Percentiles rank a stretch among this genome's conserved stretches.
phyloP scores from a whole-genome alignment of 345 rosid species.

The Melastoma malabathricum region DNA sequence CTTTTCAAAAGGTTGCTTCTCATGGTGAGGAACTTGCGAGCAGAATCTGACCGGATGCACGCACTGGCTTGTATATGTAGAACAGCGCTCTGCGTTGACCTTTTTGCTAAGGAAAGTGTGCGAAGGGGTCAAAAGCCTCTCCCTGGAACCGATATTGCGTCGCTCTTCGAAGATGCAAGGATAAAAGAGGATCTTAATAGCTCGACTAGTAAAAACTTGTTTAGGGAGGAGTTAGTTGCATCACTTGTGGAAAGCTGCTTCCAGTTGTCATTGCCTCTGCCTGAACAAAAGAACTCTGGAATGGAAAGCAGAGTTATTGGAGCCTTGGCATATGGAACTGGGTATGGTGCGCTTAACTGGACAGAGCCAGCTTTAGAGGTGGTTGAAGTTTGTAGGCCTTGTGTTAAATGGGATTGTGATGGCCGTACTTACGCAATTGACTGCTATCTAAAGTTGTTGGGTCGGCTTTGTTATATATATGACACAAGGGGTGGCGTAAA shows the following conservation, averaged over 20 bases:
- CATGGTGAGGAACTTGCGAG: constrained; percentile 96
- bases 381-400: constrained; percentile 95
- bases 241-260: constrained; percentile 96
- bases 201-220: constrained; percentile 66
- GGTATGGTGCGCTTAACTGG: constrained; percentile 97
- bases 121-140: constrained; percentile 98
- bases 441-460: constrained; percentile 90
- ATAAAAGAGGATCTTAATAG: constrained; percentile 82
- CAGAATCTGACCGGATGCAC: constrained; percentile 97
- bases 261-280: constrained; percentile 89
- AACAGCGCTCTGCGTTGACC: constrained; percentile 96
- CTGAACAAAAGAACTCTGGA: constrained; percentile 82
- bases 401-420: constrained; percentile 98
- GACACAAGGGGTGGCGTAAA: constrained; percentile 97
- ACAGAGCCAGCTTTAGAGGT: constrained; percentile 96
- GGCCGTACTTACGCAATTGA: constrained; percentile 93
- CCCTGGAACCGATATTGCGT: constrained; percentile 86
- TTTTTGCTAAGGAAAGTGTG: constrained; percentile 89
- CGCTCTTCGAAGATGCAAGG: constrained; percentile 88
- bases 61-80: constrained; percentile 96
- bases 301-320: constrained; percentile 99
- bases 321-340: constrained; percentile 98
- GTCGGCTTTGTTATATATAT: constrained; percentile 84
- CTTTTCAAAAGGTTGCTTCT: constrained; percentile 86
- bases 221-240: constrained; percentile 94